Base-by-base conservation (phyloP, 805 yeast genomes). In the Candida awuae region DNA sequence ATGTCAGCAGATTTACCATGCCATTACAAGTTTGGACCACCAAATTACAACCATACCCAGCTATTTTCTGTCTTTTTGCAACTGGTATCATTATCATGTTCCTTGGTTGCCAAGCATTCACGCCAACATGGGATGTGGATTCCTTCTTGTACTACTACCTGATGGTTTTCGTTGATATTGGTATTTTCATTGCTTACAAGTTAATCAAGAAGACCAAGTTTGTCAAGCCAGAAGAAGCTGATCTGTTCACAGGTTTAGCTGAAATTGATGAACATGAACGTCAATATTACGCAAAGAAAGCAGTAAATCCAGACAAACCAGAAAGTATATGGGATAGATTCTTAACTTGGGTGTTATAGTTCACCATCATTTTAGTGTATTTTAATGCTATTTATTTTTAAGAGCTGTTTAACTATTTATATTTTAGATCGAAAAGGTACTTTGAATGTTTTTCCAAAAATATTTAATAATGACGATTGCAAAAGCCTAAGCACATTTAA, bases 221-320 rank as follows among this genome's bases (percentile, higher is more conserved):
- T 12, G 53, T 70, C 37, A 61, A 58, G 23, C 67, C 73, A 12
- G 63, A 54, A 14, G 70, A 67, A n/a, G 75, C 73, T 14, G 77
- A 71, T 49, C 54, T 71, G 40, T 48, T 51, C 17, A 52, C 69
- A 8, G 75, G 70, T 9, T 49, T 71, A 4, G 68, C 58, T 8
- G 76, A 69, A 39, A 57, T 71, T 40, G 77, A 70, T 42, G 71
- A 66, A 32, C 75, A 71, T 46, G 77, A 71, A 44, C 61, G 54
- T 25, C 10, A 25, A 25, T 25, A 12, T 10, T 25, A 25, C n/a
- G 28, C n/a, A n/a, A n/a, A n/a, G n/a, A n/a, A n/a, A n/a, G n/a
- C n/a, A n/a, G n/a, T n/a, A n/a, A n/a, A n/a, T n/a, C n/a, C n/a
- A n/a, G n/a, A n/a, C n/a, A n/a, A n/a, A n/a, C n/a, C n/a, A n/a